Base-by-base conservation (phyloP, 129 eudicot species). In the Centaurea solstitialis region DNA sequence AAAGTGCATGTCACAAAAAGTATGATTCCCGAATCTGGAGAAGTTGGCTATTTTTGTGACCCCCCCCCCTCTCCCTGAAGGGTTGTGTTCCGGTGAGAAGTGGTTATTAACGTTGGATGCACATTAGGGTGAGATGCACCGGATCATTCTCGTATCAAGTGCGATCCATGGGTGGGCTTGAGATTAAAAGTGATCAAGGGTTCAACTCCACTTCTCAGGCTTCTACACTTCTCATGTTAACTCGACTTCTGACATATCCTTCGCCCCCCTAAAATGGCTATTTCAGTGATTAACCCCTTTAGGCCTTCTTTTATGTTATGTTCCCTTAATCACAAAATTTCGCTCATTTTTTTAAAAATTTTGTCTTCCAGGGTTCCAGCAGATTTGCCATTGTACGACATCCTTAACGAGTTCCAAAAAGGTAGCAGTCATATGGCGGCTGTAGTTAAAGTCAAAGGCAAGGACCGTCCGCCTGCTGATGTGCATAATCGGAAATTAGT, bases 351-450 rank as follows among this genome's bases (percentile, higher is more conserved):
- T 75, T n/a, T n/a, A n/a, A n/a, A 1, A 70, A 73, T 57, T 57
- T 83, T 50, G 18, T 82, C 7, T 74, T 79, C 39, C 82, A 95
- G 99, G 86, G 98, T 95, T 67, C 99, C 98, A 12, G 88, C 94
- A 38, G 86, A 95, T 85, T 93, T 95, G 97, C 99, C 99, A 13
- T 76, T 95, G 75, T 95, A 95, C 85, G 99, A 95, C 84, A 95
- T 95, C 68, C 93, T 95, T 41, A 95, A 95, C 9, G 98, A 95
- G 91, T 95, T 95, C 73, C 99, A 95, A 74, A 95, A 95, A 72
- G 99, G 99, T 33, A 85, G 97, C 82, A 95, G 99, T 84, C 99
- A 95, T 81, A 89, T 95, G 99, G 98, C 99, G 33, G 98, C 99
- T 84, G 99, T 95, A 37, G 93, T 91, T 78, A 93, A 87, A 81